Evolutionary conservation across 1,284 basidiomycete species (phyloP).

Genomic region (Malassezia sp.): DNA sequence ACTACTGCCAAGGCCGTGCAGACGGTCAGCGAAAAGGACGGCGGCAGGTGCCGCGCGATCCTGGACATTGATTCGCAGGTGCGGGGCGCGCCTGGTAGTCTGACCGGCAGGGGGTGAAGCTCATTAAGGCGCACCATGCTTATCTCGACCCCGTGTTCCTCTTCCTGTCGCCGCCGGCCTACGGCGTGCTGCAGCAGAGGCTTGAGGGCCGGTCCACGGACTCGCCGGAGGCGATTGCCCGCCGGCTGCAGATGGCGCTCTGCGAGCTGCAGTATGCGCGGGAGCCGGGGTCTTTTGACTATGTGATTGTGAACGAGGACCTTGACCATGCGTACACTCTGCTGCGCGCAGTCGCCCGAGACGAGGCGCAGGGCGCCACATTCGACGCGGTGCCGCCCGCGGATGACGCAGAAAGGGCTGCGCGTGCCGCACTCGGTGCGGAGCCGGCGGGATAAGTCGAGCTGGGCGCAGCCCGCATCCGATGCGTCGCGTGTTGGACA

Average conservation of each 20-base stretch:
- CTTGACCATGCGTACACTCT: slow-evolving; percentile 66
- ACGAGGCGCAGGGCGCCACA: slow-evolving; percentile 11
- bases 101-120: slow-evolving; percentile 50
- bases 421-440: not conserved
- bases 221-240: slow-evolving; percentile 60
- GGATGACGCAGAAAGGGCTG: slow-evolving; percentile 23
- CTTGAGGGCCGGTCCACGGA: slow-evolving; percentile 77
- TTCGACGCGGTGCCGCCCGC: slow-evolving; percentile 26
- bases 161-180: slow-evolving; percentile 80
- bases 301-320: slow-evolving; percentile 84
- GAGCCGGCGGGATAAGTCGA: too few relatives aligned
- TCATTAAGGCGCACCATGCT: slow-evolving; percentile 63
- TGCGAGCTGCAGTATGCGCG: slow-evolving; percentile 76
- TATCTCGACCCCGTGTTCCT: slow-evolving; percentile 74
- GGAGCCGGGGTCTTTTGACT: slow-evolving; percentile 61
- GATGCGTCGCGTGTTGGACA: too few relatives aligned
- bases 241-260: slow-evolving; percentile 67
- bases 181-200: slow-evolving; percentile 51
- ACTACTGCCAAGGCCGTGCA: slow-evolving; percentile 65
- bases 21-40: slow-evolving; percentile 51
- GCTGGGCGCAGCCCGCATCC: too few relatives aligned
- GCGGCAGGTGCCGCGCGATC: slow-evolving; percentile 57
- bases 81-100: too few relatives aligned
- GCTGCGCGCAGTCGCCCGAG: slow-evolving; percentile 39
- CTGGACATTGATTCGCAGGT: slow-evolving; percentile 95